Evolutionary conservation across 768 basidiomycete genomes (phyloP).

Genomic region (Suillus placidus): DNA sequence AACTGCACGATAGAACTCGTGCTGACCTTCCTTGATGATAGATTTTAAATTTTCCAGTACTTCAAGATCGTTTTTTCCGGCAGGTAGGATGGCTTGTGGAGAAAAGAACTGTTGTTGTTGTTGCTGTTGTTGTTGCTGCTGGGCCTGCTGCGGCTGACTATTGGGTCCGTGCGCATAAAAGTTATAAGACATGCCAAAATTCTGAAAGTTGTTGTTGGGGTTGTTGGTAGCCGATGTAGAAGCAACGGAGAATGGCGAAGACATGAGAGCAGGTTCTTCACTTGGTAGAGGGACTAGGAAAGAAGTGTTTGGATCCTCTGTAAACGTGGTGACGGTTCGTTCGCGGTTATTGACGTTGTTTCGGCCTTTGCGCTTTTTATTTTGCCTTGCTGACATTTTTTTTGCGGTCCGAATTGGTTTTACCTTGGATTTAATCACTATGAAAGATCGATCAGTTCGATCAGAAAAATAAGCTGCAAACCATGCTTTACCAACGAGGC

Average conservation of each 20-base stretch:
- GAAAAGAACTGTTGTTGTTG: conserved; percentile 32
- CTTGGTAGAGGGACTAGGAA: conserved; percentile 54
- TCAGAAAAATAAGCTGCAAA: not conserved
- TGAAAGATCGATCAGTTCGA: conserved; percentile 14
- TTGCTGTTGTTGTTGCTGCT: conserved; percentile 24
- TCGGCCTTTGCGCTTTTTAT: conserved; percentile 64
- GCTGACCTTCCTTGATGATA: conserved; percentile 70
- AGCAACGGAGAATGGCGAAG: conserved; percentile 41
- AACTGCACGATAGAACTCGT: conserved; percentile 67
- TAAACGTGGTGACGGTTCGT: conserved; percentile 70
- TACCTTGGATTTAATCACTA: not conserved
- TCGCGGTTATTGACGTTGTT: conserved; percentile 57
- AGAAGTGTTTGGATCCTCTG: conserved; percentile 57
- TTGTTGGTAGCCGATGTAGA: conserved; percentile 35
- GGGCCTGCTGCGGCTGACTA: conserved; percentile 1
- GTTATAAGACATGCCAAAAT: conserved; percentile 43
- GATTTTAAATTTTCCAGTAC: conserved; percentile 75
- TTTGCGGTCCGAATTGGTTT: conserved; percentile 13
- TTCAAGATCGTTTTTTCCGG: conserved; percentile 70
- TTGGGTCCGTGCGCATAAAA: conserved; percentile 33
- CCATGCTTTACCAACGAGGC: conserved; percentile 8
- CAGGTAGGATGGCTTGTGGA: conserved; percentile 39
- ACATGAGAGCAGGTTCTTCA: conserved; percentile 51
- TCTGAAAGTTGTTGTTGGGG: conserved; percentile 37
- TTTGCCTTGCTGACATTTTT: conserved; percentile 60